Percentiles rank a stretch among this genome's conserved stretches.
These are phyloP conservation scores for Graphilbum sp. DNA, from an alignment of 2,329 filamentous ascomycete species.

Conservation along the genomic window DNA sequence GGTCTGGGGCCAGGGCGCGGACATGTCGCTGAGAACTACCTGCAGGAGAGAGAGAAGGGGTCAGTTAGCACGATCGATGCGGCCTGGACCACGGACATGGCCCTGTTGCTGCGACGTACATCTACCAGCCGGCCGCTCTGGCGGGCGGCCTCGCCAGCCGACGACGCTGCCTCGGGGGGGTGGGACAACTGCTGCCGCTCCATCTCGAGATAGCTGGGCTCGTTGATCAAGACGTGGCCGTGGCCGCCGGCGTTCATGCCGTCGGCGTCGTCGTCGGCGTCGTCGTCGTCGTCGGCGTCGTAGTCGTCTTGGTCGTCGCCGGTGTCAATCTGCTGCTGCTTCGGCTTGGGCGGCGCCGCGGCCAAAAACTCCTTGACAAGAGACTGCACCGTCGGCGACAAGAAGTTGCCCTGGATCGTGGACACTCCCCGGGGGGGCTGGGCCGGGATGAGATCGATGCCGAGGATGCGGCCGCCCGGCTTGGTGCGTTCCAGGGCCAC, in stretches of 20 bases:
- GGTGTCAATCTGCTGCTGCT: background rate
- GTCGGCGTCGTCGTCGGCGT: background rate
- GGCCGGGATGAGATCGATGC: slow-evolving; percentile 86
- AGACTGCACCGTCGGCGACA: slow-evolving; percentile 55
- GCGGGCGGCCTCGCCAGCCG: slow-evolving; percentile 9
- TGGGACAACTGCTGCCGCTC: slow-evolving; percentile 31
- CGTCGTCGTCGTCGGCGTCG: slow-evolving; percentile 4
- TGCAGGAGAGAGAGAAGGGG: slow-evolving; percentile 12
- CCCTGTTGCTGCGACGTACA: slow-evolving; percentile 22
- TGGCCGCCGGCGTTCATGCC: background rate
- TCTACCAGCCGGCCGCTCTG: slow-evolving; percentile 51
- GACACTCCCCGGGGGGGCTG: slow-evolving; percentile 85
- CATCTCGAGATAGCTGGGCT: slow-evolving; percentile 49
- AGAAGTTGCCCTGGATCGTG: slow-evolving; percentile 87
- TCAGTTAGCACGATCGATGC: background rate
- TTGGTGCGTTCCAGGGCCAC: slow-evolving; percentile 67
- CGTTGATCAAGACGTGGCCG: slow-evolving; percentile 9
- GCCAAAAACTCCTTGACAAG: slow-evolving; percentile 63
- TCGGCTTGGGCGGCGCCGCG: background rate
- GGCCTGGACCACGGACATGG: too few relatives aligned
- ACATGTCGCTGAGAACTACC: slow-evolving; percentile 98
- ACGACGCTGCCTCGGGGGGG: background rate
- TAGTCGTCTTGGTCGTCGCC: slow-evolving; percentile 7
- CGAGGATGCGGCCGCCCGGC: slow-evolving; percentile 65
- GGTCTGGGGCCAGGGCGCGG: slow-evolving; percentile 79